These are phyloP conservation scores for Thyridium curvatum DNA, from an alignment of 2,329 filamentous ascomycete species.

Conservation along the genomic window DNA sequence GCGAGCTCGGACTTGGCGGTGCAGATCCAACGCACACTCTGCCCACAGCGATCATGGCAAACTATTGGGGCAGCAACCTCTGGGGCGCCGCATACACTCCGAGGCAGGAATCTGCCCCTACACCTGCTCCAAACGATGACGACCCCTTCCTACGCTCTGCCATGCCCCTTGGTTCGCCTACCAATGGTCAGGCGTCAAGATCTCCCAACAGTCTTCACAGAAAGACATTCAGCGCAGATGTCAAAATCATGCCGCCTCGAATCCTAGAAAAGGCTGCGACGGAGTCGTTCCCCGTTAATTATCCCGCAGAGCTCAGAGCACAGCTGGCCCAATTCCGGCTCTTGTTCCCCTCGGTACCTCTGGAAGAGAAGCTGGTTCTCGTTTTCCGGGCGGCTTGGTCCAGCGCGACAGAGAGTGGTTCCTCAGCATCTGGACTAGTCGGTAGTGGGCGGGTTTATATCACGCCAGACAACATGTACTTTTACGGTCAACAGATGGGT, in stretches of 20 bases:
- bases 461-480: conserved; percentile 82
- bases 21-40: conserved; percentile 63
- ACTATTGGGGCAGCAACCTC: conserved; percentile 85
- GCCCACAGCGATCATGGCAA: conserved; percentile 82
- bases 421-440: conserved; percentile 46
- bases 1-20: conserved; percentile 60
- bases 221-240: conserved; percentile 38
- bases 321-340: conserved; percentile 93
- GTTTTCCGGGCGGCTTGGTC: conserved; percentile 90
- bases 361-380: conserved; percentile 76
- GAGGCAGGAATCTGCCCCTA: conserved; percentile 13
- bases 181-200: conserved; percentile 15
- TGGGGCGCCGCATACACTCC: conserved; percentile 46
- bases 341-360: conserved; percentile 74
- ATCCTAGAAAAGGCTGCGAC: conserved; percentile 22
- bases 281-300: conserved; percentile 64
- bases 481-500: conserved; percentile 93
- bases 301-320: conserved; percentile 73
- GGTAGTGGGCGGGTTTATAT: conserved; percentile 75
- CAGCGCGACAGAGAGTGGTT: conserved; percentile 39
- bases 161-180: conserved; percentile 15
- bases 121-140: conserved; percentile 19
- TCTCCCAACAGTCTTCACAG: conserved; percentile 23
- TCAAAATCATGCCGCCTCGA: conserved; percentile 18
- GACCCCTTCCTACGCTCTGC: conserved; percentile 30